Percentiles rank a stretch among this genome's conserved stretches.
Evolutionary conservation across 129 eudicot genomes (phyloP).

Genomic region (Flaveria ramosissima): DNA sequence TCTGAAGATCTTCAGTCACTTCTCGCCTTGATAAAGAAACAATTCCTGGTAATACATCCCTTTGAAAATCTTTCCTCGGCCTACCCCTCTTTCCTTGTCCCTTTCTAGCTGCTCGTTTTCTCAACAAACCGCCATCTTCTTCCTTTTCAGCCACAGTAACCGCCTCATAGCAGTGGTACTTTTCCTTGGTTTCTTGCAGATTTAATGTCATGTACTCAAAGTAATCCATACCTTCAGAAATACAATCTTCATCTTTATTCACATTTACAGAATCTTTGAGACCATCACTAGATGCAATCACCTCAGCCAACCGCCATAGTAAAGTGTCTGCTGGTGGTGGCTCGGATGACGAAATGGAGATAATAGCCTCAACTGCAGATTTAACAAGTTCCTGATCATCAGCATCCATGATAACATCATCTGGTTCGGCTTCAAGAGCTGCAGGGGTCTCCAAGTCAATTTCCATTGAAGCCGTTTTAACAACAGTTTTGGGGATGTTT

Average conservation of each 20-base stretch:
- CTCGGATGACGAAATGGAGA: constrained; percentile 51
- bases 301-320: constrained; percentile 64
- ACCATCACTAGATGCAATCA: constrained; percentile 40
- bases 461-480: constrained; percentile 56
- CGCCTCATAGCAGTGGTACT: constrained; percentile 26
- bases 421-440: constrained; percentile 43
- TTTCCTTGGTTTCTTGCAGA: constrained; percentile 45
- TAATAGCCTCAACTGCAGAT: constrained; percentile 70
- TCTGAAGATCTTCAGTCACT: constrained; percentile 64
- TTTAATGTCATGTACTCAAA: constrained; percentile 79
- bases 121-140: constrained; percentile 19
- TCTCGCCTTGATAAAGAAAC: constrained; percentile 55
- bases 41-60: constrained; percentile 69
- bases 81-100: constrained; percentile 64
- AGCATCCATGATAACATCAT: constrained; percentile 21
- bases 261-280: constrained; percentile 22
- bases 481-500: constrained; percentile 44
- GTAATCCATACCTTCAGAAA: constrained; percentile 69
- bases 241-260: constrained; percentile 30
- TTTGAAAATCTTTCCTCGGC: constrained; percentile 65
- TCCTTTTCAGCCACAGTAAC: constrained; percentile 25
- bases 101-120: constrained; percentile 48
- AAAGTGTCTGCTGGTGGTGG: constrained; percentile 28
- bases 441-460: constrained; percentile 68
- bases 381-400: constrained; percentile 43